phyloP scores from a whole-genome alignment of 2,329 filamentous ascomycete genomes.

The Proliferodiscus dingleyae region DNA sequence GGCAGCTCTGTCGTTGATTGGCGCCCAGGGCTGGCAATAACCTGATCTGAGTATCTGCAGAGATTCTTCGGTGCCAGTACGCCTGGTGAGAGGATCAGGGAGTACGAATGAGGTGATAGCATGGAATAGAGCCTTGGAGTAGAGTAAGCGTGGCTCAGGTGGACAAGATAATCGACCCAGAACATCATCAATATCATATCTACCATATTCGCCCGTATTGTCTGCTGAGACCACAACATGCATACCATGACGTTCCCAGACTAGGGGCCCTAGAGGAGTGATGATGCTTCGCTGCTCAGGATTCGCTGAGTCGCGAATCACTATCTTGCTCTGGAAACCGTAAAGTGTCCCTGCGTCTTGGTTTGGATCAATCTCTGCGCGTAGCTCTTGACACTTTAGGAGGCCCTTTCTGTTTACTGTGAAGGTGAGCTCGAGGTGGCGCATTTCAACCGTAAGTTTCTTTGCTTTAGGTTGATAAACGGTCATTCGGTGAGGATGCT shows the following conservation, averaged over 20 bases:
- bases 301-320: slow-evolving; percentile 53
- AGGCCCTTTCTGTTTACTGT: slow-evolving; percentile 35
- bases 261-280: no score
- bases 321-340: slow-evolving; percentile 53
- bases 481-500: no score
- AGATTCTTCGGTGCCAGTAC: slow-evolving; percentile 52
- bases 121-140: slow-evolving; percentile 49
- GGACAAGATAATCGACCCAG: slow-evolving; percentile 47
- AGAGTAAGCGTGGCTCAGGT: slow-evolving; percentile 48
- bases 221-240: slow-evolving; percentile 43
- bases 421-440: slow-evolving; percentile 35
- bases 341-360: slow-evolving; percentile 52
- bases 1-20: slow-evolving; percentile 5
- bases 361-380: slow-evolving; percentile 40
- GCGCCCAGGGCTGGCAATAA: slow-evolving; percentile 32
- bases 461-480: no score
- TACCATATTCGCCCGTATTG: slow-evolving; percentile 32
- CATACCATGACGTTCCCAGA: slow-evolving; percentile 30
- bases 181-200: slow-evolving; percentile 44
- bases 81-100: slow-evolving; percentile 17
- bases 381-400: slow-evolving; percentile 45
- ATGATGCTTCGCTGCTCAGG: slow-evolving; percentile 35
- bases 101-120: slow-evolving; percentile 49
- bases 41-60: slow-evolving; percentile 45
- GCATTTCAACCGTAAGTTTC: slow-evolving; percentile 16